A percentile compares a stretch with the other conserved stretches of the same genome.
Evolutionary conservation across 176 grass and related monocot species (phyloP).

Genomic region (Phyllostachys edulis): DNA sequence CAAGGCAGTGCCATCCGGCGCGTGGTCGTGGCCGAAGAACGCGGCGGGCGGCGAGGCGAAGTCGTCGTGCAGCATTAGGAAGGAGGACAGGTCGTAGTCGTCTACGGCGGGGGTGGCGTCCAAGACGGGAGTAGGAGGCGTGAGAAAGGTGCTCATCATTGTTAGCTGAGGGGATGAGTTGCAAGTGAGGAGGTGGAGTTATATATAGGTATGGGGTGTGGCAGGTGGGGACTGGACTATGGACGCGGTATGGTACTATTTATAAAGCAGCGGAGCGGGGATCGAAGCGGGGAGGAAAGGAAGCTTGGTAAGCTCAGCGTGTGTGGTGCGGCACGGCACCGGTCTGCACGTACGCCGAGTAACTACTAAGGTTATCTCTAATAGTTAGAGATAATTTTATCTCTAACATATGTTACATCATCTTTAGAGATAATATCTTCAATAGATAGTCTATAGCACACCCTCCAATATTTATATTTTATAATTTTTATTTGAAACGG

Average conservation of each 20-base stretch:
- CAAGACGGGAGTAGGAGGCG: slow-evolving; percentile 27
- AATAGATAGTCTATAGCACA: too few relatives aligned
- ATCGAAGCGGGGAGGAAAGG: slow-evolving; percentile 4
- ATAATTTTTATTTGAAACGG: too few relatives aligned
- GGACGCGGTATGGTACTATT: neutral
- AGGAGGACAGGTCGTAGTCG: neutral
- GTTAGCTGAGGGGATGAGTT: neutral
- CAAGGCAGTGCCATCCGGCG: neutral
- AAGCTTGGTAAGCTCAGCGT: neutral
- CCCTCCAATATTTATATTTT: too few relatives aligned
- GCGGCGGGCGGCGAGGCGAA: neutral
- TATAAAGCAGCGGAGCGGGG: neutral
- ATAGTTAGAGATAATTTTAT: too few relatives aligned
- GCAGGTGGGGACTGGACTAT: too few relatives aligned
- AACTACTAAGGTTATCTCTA: too few relatives aligned
- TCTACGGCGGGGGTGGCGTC: neutral
- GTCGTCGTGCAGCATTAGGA: slow-evolving; percentile 28
- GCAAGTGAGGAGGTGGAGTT: neutral
- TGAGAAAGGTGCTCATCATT: slow-evolving; percentile 25
- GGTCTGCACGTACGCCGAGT: too few relatives aligned
- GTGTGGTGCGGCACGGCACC: neutral
- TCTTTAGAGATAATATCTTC: too few relatives aligned
- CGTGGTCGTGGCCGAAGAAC: neutral
- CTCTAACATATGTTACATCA: too few relatives aligned
- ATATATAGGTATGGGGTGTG: slow-evolving; percentile 23